Conservation (phyloP, 352 stramenopile genomes). For the Phytophthora niederhauseri region DNA sequence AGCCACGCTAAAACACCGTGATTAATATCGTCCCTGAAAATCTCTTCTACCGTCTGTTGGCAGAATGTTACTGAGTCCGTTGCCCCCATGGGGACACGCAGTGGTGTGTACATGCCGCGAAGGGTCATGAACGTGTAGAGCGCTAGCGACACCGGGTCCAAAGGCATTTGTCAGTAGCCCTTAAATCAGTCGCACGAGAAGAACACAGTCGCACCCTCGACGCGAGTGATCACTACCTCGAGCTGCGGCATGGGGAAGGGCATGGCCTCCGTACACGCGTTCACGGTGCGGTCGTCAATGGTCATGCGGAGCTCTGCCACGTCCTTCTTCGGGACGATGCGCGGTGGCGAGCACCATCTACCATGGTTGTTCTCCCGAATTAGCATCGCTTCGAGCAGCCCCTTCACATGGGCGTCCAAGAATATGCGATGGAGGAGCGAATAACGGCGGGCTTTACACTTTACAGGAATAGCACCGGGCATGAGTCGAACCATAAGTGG, state of each 20-base stretch:
- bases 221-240: conserved; percentile 16
- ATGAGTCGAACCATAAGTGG: background rate
- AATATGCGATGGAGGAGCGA: background rate
- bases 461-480: background rate
- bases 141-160: conserved; percentile 16
- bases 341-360: conserved; percentile 22
- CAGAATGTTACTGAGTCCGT: conserved; percentile 23
- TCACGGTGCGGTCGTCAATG: conserved; percentile 20
- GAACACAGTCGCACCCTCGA: conserved; percentile 24
- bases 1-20: conserved; percentile 8
- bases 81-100: conserved; percentile 24
- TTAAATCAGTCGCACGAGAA: conserved; percentile 35
- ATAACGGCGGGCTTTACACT: background rate
- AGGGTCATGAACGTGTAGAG: conserved; percentile 17
- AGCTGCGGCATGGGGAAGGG: conserved; percentile 34
- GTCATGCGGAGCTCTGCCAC: conserved; percentile 7
- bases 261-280: conserved; percentile 26
- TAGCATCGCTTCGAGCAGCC: background rate
- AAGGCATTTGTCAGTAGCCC: conserved; percentile 5
- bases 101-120: conserved; percentile 12
- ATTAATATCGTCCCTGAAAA: background rate
- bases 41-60: conserved; percentile 7
- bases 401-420: background rate
- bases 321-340: conserved; percentile 32
- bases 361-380: too few species aligned